Base-by-base conservation (phyloP, 768 basidiomycete species). In the Collybiopsis luxurians region DNA sequence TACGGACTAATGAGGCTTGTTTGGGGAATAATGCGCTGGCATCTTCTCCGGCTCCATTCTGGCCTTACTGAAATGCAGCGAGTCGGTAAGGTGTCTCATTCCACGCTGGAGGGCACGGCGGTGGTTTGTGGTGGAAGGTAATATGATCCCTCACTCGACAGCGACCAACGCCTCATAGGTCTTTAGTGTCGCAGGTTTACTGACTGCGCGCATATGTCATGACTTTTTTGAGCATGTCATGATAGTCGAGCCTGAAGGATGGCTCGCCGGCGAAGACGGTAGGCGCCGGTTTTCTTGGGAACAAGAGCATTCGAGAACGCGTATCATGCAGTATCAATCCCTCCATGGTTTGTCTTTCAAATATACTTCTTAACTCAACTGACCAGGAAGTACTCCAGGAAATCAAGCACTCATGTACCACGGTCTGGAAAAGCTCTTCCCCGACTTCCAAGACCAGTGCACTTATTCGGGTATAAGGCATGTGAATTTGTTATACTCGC, bases 161-260 rank as follows among this genome's bases (percentile, higher is more conserved):
- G 17, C 42, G 42, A 9, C n/a, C 42, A 19, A 28, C 17, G 17
- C 4, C 26, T 49, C 4, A 27, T 34, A 6, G 9, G n/a, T 9
- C 24, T 27, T 6, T 27, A 67, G 66, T 43, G 55, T 67, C 15
- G 61, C 60, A 9, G 66, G 66, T 6, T 44, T 67, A 13, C 45
- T 66, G 19, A 54, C 66, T 21, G 66, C 66, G 4, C 58, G 67
- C 21, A 60, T 67, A 17, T 67, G 64, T 40, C 53, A 64, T n/a
- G 58, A 65, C 47, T 64, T 65, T 46, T 67, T 66, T 58, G 61
- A 63, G 30, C 42, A 43, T 2, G 66, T 67, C 38, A 23, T 66
- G 12, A 46, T 67, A 19, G 55, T 67, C 51, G 66, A 67, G 30
- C 58, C 66, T 13, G 66, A 67, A 42, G 60, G 55, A 15, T 60